Percentiles rank a stretch among this genome's conserved stretches.
Conservation (phyloP, 371 early-diverging fungal species). For the Mucor plumbeus region DNA sequence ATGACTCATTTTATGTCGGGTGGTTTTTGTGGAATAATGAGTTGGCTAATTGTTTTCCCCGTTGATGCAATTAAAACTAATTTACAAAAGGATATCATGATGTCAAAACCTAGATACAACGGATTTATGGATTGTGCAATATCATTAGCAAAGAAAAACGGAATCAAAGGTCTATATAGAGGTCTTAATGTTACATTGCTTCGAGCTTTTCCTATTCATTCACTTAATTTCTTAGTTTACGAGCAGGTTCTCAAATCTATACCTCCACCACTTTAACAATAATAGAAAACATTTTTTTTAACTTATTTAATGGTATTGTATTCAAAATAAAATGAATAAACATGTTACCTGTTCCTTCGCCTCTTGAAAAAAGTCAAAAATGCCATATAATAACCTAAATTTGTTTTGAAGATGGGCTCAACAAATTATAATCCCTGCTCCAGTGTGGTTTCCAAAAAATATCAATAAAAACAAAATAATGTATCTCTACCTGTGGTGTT, state of each 20-base stretch:
- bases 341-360: too few relatives aligned
- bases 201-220: conserved; percentile 84
- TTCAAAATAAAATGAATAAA: too few relatives aligned
- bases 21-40: conserved; percentile 76
- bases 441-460: too few relatives aligned
- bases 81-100: conserved; percentile 74
- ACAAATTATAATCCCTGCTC: too few relatives aligned
- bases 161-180: conserved; percentile 70
- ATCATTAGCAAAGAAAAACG: conserved; percentile 57
- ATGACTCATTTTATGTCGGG: conserved; percentile 76
- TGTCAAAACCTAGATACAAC: conserved; percentile 49
- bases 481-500: too few relatives aligned
- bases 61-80: conserved; percentile 78
- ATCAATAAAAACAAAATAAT: too few relatives aligned
- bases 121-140: conserved; percentile 60
- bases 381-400: too few relatives aligned
- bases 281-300: too few relatives aligned
- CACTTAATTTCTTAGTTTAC: conserved; percentile 80
- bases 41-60: conserved; percentile 83
- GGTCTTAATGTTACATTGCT: conserved; percentile 78
- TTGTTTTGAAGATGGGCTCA: too few relatives aligned
- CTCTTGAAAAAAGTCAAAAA: too few relatives aligned
- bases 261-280: conserved; percentile 14
- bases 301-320: too few relatives aligned
- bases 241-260: conserved; percentile 64